Evolutionary conservation across 345 rosid genomes (phyloP), one percentile per base, ranked within the genome.

Genomic region (Euclidium syriacum): DNA sequence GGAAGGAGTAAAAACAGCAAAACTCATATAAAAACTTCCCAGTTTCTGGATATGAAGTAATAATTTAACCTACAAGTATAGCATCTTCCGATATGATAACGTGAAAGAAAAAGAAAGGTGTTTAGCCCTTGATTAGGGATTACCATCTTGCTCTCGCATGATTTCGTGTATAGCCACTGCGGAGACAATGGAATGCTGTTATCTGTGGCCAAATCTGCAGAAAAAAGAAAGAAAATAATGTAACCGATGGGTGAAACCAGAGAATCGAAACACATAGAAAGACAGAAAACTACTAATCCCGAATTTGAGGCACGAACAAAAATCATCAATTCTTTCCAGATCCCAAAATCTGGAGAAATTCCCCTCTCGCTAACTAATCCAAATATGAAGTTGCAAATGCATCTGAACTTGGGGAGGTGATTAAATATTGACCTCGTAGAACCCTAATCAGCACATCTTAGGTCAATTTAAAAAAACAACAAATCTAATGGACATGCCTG

Each of bases 101-200:
- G 25, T 35, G 56, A 10, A 14, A n/a, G 27, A 40, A 18, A 10
- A 7, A 43, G 7, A 17, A 8, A 1, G 12, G 20, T 12, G 12
- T 38, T 10, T 12, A 12, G n/a, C 16, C 6, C 14, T 38, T 38
- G 42, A 30, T 3, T 15, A 53, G 25, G 52, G 27, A 50, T 16
- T 75, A 80, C 82, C 75, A 75, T 48, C 79, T 82, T 91, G 36
- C 59, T 66, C 43, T 91, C 98, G 19, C 56, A 79, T 10, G 91
- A 85, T 63, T 86, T 91, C 12, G 84, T 63, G 77, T 88, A 91
- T 33, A 91, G 95, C 98, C 98, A 91, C 68, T 91, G 96, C 1
- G 98, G 98, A 75, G 96, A 88, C 71, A 91, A 65, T 0, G 98
- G 98, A n/a, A 91, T 88, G 80, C 82, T 86, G 81, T 71, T 88